These are phyloP conservation scores for Pythium sukuiense DNA, from an alignment of 352 stramenopile species.

Conservation along the genomic window DNA sequence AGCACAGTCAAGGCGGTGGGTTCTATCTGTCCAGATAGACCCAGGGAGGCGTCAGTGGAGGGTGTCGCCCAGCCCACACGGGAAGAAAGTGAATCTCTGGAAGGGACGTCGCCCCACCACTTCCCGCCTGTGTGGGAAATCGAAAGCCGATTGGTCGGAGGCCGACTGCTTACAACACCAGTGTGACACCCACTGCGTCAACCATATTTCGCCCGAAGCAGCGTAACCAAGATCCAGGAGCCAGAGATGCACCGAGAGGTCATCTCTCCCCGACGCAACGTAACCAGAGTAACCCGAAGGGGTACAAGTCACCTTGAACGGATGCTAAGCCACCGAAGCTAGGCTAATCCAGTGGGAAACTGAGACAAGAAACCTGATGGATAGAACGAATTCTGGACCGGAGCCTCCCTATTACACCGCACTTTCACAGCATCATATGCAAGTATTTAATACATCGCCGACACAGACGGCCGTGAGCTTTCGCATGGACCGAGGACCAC, in stretches of 20 bases:
- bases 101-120: neutral
- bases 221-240: neutral
- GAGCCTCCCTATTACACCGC: too few relatives aligned
- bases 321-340: too few relatives aligned
- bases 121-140: neutral
- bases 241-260: constrained; percentile 18
- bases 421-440: too few relatives aligned
- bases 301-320: too few relatives aligned
- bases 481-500: too few relatives aligned
- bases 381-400: too few relatives aligned
- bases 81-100: neutral
- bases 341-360: too few relatives aligned
- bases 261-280: constrained; percentile 14
- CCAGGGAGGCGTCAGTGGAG: neutral
- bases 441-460: too few relatives aligned
- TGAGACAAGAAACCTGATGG: too few relatives aligned
- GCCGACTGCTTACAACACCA: neutral
- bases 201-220: constrained; percentile 6
- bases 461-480: too few relatives aligned
- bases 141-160: constrained; percentile 3
- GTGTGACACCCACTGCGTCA: constrained; percentile 12
- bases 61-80: neutral
- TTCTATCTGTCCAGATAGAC: constrained; percentile 2
- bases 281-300: too few relatives aligned
- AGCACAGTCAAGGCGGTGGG: neutral